phyloP scores from a whole-genome alignment of 2,329 filamentous ascomycete species.

The Lanzia echinophila region DNA sequence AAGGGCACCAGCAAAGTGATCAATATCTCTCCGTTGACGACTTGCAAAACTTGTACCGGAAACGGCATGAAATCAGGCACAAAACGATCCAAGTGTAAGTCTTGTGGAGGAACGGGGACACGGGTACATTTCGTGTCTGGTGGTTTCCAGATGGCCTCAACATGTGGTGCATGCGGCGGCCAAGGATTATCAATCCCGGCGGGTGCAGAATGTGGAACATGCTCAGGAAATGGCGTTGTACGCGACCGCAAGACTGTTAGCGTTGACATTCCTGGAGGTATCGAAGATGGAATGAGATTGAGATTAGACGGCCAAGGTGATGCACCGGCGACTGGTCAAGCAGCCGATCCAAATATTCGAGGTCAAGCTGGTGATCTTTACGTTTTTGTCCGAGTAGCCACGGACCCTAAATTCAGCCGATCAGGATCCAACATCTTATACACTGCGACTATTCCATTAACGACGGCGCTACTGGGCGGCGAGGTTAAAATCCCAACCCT shows the following conservation, averaged over 20 bases:
- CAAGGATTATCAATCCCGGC: slow-evolving; percentile 69
- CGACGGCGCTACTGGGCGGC: slow-evolving; percentile 86
- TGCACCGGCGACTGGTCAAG: slow-evolving; percentile 68
- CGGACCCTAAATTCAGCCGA: slow-evolving; percentile 83
- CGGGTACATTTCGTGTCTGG: slow-evolving; percentile 84
- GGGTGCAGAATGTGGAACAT: slow-evolving; percentile 74
- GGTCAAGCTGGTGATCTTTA: slow-evolving; percentile 82
- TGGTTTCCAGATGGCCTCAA: slow-evolving; percentile 93
- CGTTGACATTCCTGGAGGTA: slow-evolving; percentile 88
- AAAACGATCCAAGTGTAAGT: slow-evolving; percentile 64
- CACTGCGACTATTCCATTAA: slow-evolving; percentile 84
- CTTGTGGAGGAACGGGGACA: slow-evolving; percentile 80
- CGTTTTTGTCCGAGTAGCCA: slow-evolving; percentile 81
- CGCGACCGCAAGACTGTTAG: slow-evolving; percentile 77
- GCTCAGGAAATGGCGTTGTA: slow-evolving; percentile 75
- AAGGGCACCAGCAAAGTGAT: slow-evolving; percentile 89
- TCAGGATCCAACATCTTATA: slow-evolving; percentile 86
- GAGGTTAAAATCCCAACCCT: slow-evolving; percentile 86
- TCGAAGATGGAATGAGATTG: slow-evolving; percentile 94
- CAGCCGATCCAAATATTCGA: slow-evolving; percentile 54
- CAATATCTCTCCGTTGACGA: slow-evolving; percentile 70
- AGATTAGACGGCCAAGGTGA: slow-evolving; percentile 83
- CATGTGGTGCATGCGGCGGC: slow-evolving; percentile 75
- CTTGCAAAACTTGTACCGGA: slow-evolving; percentile 77
- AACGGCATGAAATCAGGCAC: slow-evolving; percentile 78